Evolutionary conservation across 2,329 filamentous ascomycete species (phyloP).

Genomic region (Amauroascus niger): DNA sequence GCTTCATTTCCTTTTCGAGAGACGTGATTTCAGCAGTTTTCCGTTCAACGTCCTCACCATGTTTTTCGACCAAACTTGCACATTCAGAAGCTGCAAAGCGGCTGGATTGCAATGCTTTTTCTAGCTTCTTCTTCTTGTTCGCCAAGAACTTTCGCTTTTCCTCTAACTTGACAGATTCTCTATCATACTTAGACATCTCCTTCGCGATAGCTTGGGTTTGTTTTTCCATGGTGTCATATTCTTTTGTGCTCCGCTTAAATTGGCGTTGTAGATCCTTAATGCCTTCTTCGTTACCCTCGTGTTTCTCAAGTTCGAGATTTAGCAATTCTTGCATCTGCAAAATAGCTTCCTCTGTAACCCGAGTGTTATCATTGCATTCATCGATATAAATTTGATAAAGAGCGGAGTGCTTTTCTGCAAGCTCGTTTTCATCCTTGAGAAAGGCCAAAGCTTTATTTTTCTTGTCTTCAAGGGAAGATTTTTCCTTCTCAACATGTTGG

Average conservation of each 20-base stretch:
- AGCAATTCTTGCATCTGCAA: conserved; percentile 81
- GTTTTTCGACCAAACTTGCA: conserved; percentile 66
- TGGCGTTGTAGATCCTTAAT: conserved; percentile 84
- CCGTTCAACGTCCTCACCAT: conserved; percentile 65
- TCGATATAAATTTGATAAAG: conserved; percentile 86
- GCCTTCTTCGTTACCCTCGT: conserved; percentile 76
- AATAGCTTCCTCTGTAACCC: conserved; percentile 81
- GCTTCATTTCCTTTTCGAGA: conserved; percentile 65
- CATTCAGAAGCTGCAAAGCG: conserved; percentile 66
- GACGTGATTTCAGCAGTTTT: conserved; percentile 63
- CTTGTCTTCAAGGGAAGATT: conserved; percentile 83
- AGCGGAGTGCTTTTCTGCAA: conserved; percentile 77
- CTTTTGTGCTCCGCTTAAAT: conserved; percentile 71
- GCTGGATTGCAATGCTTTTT: conserved; percentile 72
- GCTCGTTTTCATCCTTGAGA: conserved; percentile 85
- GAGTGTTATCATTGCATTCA: conserved; percentile 79
- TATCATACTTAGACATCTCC: conserved; percentile 86
- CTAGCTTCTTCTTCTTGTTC: conserved; percentile 87
- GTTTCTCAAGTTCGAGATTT: conserved; percentile 79
- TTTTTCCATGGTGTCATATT: conserved; percentile 74
- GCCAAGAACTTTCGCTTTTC: conserved; percentile 92
- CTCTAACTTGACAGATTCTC: conserved; percentile 93
- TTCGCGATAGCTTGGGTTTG: conserved; percentile 68
- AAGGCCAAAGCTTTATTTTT: conserved; percentile 88
- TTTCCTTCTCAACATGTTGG: conserved; percentile 97